A percentile compares a stretch with the other conserved stretches of the same genome.
These are phyloP conservation scores for Pisolithus orientalis DNA, from an alignment of 768 basidiomycete species.

Conservation along the genomic window DNA sequence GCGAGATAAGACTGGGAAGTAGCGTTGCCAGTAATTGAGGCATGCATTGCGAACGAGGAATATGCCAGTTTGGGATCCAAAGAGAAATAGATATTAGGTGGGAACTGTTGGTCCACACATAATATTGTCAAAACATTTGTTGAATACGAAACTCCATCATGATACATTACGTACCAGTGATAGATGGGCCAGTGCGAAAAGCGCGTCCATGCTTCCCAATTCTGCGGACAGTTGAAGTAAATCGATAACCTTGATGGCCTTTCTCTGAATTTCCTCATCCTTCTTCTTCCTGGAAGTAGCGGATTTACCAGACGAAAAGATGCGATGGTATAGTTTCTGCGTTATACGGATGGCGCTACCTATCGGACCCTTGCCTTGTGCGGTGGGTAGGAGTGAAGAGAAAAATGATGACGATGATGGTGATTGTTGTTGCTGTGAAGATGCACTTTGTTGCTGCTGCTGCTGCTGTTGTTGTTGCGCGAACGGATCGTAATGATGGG, in stretches of 20 bases:
- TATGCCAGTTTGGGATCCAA: slow-evolving; percentile 59
- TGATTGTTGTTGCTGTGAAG: slow-evolving; percentile 18
- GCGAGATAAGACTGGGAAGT: slow-evolving; percentile 81
- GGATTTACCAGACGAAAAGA: slow-evolving; percentile 36
- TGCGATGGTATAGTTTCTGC: slow-evolving; percentile 53
- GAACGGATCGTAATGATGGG: slow-evolving; percentile 39
- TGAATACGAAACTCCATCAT: not conserved
- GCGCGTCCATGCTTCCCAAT: slow-evolving; percentile 67
- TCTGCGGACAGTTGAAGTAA: slow-evolving; percentile 77
- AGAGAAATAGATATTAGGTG: slow-evolving; percentile 61
- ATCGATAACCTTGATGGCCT: slow-evolving; percentile 78
- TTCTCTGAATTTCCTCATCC: slow-evolving; percentile 62
- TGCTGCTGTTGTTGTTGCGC: slow-evolving; percentile 4
- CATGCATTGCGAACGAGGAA: slow-evolving; percentile 57
- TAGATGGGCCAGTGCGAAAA: slow-evolving; percentile 60
- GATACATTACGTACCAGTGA: slow-evolving; percentile 48
- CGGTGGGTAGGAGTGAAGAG: slow-evolving; percentile 60
- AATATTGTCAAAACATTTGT: not conserved
- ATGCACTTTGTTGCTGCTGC: slow-evolving; percentile 26
- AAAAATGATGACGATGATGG: slow-evolving; percentile 39
- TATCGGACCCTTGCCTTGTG: slow-evolving; percentile 73
- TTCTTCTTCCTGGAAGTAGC: slow-evolving; percentile 44
- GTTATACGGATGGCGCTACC: slow-evolving; percentile 64
- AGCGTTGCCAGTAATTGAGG: slow-evolving; percentile 69
- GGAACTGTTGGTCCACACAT: slow-evolving; percentile 42